Evolutionary conservation across 192 early-diverging fungal species (phyloP).

Genomic region (Linnemannia schmuckeri): DNA sequence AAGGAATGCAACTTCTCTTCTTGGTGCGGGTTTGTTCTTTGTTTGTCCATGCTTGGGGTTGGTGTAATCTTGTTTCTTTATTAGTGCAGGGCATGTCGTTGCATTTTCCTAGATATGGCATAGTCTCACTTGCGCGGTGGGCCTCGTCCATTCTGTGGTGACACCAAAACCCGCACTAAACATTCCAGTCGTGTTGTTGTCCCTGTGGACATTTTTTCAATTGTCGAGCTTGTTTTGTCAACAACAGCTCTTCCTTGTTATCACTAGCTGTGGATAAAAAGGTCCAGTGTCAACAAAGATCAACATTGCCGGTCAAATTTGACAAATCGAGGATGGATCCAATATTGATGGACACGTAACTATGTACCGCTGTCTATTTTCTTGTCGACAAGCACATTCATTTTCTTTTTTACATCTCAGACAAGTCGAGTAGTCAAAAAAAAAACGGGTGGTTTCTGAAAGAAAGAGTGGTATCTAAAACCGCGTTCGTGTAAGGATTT

Average conservation of each 20-base stretch:
- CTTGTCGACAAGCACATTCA: too few relatives aligned
- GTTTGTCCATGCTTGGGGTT: neutral
- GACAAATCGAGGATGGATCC: too few relatives aligned
- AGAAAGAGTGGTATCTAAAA: too few relatives aligned
- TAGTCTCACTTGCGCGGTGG: neutral
- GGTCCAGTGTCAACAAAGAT: too few relatives aligned
- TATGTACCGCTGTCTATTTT: too few relatives aligned
- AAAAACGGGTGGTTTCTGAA: too few relatives aligned
- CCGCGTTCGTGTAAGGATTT: too few relatives aligned
- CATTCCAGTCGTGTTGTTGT: neutral
- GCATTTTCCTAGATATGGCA: neutral
- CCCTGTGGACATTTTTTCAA: neutral
- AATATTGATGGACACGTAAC: too few relatives aligned
- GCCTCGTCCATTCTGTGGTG: neutral
- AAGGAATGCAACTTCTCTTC: neutral
- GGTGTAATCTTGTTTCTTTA: neutral
- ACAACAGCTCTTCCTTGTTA: neutral
- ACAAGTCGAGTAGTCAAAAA: too few relatives aligned
- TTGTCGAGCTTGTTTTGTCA: too few relatives aligned
- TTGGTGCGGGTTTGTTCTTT: neutral
- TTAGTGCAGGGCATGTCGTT: neutral
- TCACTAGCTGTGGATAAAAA: neutral
- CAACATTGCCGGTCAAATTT: too few relatives aligned
- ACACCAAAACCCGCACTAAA: neutral
- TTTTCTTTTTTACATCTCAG: too few relatives aligned